Conservation (phyloP, 306 rosid species). For the Heteromeles arbutifolia region DNA sequence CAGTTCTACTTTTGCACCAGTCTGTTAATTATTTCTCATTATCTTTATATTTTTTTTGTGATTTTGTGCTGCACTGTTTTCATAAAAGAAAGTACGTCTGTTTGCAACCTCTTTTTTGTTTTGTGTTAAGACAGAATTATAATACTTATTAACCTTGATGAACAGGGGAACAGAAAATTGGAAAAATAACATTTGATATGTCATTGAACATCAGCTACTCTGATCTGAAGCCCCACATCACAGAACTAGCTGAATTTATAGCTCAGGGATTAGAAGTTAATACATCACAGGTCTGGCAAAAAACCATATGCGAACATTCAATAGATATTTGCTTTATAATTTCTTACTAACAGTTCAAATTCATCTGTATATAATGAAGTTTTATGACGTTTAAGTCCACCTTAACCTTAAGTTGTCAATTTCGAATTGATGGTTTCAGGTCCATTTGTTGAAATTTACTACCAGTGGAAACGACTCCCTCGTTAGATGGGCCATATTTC, state of each 20-base stretch:
- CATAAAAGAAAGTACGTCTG: background rate
- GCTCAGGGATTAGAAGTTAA: conserved; percentile 65
- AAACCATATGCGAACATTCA: background rate
- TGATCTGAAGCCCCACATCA: conserved; percentile 60
- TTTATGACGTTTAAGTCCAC: background rate
- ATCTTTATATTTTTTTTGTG: background rate
- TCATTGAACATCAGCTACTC: conserved; percentile 59
- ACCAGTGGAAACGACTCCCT: conserved; percentile 53
- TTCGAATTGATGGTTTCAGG: conserved; percentile 45
- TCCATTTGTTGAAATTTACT: conserved; percentile 45
- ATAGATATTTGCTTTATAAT: background rate
- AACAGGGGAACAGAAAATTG: conserved; percentile 64
- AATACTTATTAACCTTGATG: conserved; percentile 15
- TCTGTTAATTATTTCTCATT: background rate
- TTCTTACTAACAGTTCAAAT: background rate
- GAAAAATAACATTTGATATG: conserved; percentile 52
- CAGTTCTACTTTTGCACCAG: background rate
- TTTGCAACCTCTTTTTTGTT: background rate
- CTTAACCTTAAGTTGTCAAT: conserved; percentile 4
- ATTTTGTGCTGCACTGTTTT: background rate
- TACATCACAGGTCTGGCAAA: conserved; percentile 65
- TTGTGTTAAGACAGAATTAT: background rate
- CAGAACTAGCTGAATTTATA: conserved; percentile 52
- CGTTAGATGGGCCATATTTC: conserved; percentile 57
- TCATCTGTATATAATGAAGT: background rate